Percentiles rank a stretch among this genome's conserved stretches.
Evolutionary conservation across 768 basidiomycete genomes (phyloP).

Genomic region (Mrakia gelida): DNA sequence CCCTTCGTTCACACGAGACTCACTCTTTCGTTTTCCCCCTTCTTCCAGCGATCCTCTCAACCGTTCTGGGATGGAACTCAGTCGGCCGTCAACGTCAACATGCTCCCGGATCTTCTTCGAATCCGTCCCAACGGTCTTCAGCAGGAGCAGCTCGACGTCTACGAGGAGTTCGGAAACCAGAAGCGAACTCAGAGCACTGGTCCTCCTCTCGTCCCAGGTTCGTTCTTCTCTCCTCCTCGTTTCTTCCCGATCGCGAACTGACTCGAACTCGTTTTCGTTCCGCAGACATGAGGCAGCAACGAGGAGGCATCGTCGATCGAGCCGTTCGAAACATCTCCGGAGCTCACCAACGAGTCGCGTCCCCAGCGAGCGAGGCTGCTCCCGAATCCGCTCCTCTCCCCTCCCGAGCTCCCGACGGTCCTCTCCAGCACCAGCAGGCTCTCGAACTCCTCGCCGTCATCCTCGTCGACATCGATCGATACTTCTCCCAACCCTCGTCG

Average conservation of each 20-base stretch:
- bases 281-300: slow-evolving; percentile 16
- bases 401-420: neutral
- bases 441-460: slow-evolving; percentile 75
- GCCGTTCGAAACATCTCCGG: slow-evolving; percentile 15
- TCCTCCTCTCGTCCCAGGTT: slow-evolving; percentile 16
- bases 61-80: slow-evolving; percentile 86
- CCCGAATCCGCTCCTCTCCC: neutral
- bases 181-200: slow-evolving; percentile 7
- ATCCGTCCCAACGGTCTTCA: slow-evolving; percentile 79
- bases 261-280: neutral
- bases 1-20: neutral
- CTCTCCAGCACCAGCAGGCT: slow-evolving; percentile 51
- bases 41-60: slow-evolving; percentile 50
- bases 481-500: slow-evolving; percentile 68
- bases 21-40: neutral
- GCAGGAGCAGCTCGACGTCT: slow-evolving; percentile 75
- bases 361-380: slow-evolving; percentile 9
- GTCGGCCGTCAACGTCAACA: slow-evolving; percentile 50
- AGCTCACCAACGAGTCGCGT: slow-evolving; percentile 15
- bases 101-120: slow-evolving; percentile 81
- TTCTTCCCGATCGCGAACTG: neutral
- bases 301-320: slow-evolving; percentile 26
- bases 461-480: slow-evolving; percentile 69
- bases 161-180: slow-evolving; percentile 81
- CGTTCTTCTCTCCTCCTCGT: neutral